Evolutionary conservation across 2,329 filamentous ascomycete genomes (phyloP), one percentile per base, ranked within the genome.

Genomic region (Chlorencoelia australis): DNA sequence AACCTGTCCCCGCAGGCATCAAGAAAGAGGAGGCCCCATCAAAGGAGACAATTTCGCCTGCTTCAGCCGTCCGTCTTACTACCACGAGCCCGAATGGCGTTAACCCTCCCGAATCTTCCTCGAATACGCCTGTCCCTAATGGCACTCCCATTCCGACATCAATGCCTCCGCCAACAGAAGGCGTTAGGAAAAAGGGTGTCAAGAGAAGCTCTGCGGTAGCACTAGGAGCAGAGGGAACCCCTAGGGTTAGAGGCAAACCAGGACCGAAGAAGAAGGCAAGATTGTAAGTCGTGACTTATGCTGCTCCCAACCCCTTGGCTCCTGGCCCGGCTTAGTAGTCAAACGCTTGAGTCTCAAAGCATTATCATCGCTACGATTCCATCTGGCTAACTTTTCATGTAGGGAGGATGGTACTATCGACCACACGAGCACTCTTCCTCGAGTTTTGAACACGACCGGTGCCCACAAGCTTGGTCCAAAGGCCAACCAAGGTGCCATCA

Each of bases 401-500:
- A 79, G 75, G 46, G 75, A 80, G 52, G 75, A 79, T 50, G 74
- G 75, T 19, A 68, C 69, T 19, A 68, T 75, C 53, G 75, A 80
- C 49, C 69, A 73, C 49, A 65, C 53, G 63, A 65, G 49, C 55
- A 43, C 45, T 55, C 65, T 43, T 60, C 61, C 49, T 59, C 59
- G 42, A 45, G 65, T 50, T 50, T 56, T 41, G 55, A 58, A 43
- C 51, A 53, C 54, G 30, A 64, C 65, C 7, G 33, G 33, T 5
- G 61, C 66, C 29, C 84, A 89, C 62, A 94, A 94, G 60, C 79
- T 96, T 17, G 89, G 89, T 3, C 91, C 91, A 49, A 96, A 95
- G 62, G 89, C 89, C 34, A 96, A 95, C 59, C 84, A 89, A 53
- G 91, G 91, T 46, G 89, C 89, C 41, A 98, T 98, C 69, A 98